phyloP scores from a whole-genome alignment of 1,284 basidiomycete species.

The Puccinia triticina region DNA sequence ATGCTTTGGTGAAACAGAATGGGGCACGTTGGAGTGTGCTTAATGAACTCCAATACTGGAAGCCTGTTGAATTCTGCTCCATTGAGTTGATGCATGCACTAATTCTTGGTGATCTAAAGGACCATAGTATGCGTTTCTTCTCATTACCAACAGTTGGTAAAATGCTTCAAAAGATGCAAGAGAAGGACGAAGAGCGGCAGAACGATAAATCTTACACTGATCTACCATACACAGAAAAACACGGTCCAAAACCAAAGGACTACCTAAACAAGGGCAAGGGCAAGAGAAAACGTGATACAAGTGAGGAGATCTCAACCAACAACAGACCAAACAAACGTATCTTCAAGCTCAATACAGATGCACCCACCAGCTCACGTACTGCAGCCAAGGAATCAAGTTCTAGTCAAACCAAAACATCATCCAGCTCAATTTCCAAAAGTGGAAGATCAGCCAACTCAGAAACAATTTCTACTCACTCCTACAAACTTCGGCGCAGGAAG shows the following conservation, averaged over 20 bases:
- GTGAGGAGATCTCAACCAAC: not conserved
- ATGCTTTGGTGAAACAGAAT: not conserved
- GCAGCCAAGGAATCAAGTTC: too few species aligned
- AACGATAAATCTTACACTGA: conserved; percentile 1
- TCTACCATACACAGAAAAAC: not conserved
- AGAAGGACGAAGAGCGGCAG: not conserved
- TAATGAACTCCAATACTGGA: conserved; percentile 11
- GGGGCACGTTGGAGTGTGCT: conserved; percentile 12
- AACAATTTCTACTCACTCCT: not conserved
- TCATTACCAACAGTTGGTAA: not conserved
- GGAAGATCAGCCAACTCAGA: not conserved
- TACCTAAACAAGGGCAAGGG: not conserved
- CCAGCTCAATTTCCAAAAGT: not conserved
- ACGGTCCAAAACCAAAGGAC: not conserved
- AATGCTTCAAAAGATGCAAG: not conserved
- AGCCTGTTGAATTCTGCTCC: not conserved
- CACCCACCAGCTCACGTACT: not conserved
- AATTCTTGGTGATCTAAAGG: not conserved
- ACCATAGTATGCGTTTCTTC: not conserved
- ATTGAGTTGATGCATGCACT: conserved; percentile 17
- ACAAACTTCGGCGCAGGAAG: not conserved
- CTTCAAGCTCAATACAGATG: too few species aligned
- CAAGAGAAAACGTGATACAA: not conserved
- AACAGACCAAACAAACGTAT: not conserved
- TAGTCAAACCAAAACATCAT: not conserved